Evolutionary conservation across 2,329 filamentous ascomycete species (phyloP).

Genomic region (Tolypocladium capitatum): DNA sequence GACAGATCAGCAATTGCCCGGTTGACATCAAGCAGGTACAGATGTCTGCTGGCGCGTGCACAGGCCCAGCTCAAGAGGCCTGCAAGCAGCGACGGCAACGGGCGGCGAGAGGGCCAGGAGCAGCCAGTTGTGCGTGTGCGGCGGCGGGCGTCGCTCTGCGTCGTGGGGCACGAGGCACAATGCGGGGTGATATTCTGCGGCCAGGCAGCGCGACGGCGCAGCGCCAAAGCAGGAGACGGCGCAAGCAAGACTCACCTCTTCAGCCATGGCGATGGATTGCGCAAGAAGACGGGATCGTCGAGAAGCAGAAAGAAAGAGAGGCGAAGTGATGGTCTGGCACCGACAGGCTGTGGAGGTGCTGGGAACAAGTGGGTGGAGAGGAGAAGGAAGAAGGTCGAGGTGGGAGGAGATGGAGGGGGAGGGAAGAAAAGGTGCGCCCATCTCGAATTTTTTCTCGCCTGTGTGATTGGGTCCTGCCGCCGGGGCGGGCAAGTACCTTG

Average conservation of each 20-base stretch:
- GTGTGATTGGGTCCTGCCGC: conserved; percentile 20
- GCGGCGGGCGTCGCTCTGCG: conserved; percentile 6
- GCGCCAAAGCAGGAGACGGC: conserved; percentile 7
- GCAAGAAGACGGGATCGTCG: conserved; percentile 19
- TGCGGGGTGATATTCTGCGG: conserved; percentile 34
- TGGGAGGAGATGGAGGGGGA: conserved; percentile 15
- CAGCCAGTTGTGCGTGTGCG: conserved; percentile 2
- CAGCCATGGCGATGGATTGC: conserved; percentile 43
- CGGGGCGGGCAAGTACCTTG: neutral
- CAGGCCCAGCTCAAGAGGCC: neutral
- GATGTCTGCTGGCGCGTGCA: neutral
- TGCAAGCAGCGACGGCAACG: neutral
- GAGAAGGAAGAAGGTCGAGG: conserved; percentile 10
- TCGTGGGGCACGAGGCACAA: conserved; percentile 25
- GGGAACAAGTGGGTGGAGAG: conserved; percentile 8
- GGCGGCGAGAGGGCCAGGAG: conserved; percentile 3
- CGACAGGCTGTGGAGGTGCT: conserved; percentile 10
- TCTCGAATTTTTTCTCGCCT: conserved; percentile 21
- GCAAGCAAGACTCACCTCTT: conserved; percentile 34
- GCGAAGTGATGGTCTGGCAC: conserved; percentile 8
- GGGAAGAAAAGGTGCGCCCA: conserved; percentile 11
- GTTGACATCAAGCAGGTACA: neutral
- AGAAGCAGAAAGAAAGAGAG: conserved; percentile 9
- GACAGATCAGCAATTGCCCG: neutral
- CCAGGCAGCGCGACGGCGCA: conserved; percentile 8